A percentile compares a stretch with the other conserved stretches of the same genome.
These are phyloP conservation scores for Emergomyces orientalis DNA, from an alignment of 2,329 filamentous ascomycete genomes.

Conservation along the genomic window DNA sequence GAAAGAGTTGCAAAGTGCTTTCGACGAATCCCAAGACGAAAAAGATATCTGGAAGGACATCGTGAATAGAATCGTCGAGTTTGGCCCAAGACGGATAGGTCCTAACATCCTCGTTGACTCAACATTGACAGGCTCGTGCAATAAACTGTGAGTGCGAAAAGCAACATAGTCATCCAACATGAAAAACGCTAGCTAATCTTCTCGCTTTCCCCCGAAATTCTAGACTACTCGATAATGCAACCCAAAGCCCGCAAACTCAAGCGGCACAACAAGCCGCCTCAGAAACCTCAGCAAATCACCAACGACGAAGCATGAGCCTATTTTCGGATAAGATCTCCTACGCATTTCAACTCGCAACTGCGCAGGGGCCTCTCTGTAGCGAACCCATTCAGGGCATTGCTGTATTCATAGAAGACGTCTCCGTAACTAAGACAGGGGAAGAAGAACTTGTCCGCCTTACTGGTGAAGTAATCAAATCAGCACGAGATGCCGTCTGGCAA, in stretches of 20 bases:
- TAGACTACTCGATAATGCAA: neutral
- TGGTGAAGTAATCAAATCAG: constrained; percentile 83
- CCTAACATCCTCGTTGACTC: constrained; percentile 84
- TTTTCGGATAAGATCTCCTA: constrained; percentile 86
- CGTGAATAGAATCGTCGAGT: constrained; percentile 75
- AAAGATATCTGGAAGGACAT: constrained; percentile 67
- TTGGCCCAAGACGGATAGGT: constrained; percentile 74
- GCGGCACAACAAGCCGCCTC: neutral
- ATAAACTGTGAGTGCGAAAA: constrained; percentile 46
- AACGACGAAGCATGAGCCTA: constrained; percentile 44
- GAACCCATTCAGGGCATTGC: constrained; percentile 91
- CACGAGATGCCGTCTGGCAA: constrained; percentile 70
- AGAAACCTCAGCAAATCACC: constrained; percentile 9
- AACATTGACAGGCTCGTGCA: constrained; percentile 61
- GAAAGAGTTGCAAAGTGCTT: constrained; percentile 53
- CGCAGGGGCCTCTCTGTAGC: constrained; percentile 80
- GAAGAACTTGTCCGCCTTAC: constrained; percentile 67
- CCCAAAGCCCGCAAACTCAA: neutral
- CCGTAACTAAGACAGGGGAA: constrained; percentile 48
- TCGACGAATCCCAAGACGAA: constrained; percentile 63
- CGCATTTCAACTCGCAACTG: constrained; percentile 85
- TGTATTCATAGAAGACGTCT: constrained; percentile 75
- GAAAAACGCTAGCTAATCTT: neutral
- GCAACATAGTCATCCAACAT: neutral
- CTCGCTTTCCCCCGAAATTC: neutral